Conservation (phyloP, 257 asterid species). For the Ocimum tenuiflorum region DNA sequence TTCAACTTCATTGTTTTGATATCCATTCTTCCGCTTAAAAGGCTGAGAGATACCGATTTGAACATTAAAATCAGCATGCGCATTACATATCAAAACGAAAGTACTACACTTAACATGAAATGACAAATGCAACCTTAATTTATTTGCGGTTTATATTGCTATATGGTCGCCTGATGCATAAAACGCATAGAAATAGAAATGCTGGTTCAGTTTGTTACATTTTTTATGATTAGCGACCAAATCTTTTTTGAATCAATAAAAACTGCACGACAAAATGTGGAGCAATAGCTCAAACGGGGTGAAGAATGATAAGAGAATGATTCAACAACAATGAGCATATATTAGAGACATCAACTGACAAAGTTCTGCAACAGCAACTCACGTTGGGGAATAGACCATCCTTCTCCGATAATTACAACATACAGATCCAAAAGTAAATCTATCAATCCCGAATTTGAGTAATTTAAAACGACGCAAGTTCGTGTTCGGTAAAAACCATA, state of each 20-base stretch:
- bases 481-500: slow-evolving; percentile 13
- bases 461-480: not conserved
- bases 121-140: not conserved
- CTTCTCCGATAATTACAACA: not conserved
- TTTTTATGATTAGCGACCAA: not conserved
- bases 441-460: not conserved
- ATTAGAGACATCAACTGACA: slow-evolving; percentile 4
- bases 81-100: not conserved
- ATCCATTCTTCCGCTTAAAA: slow-evolving; percentile 55
- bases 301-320: slow-evolving; percentile 1
- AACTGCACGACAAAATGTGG: not conserved
- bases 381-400: not conserved
- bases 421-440: slow-evolving; percentile 15
- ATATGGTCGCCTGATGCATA: not conserved
- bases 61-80: slow-evolving; percentile 17
- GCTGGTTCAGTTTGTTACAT: not conserved
- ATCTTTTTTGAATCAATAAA: not conserved
- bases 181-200: not conserved
- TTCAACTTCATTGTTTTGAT: slow-evolving; percentile 38
- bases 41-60: slow-evolving; percentile 40
- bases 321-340: not conserved
- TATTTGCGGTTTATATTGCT: not conserved
- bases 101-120: not conserved
- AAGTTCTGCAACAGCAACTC: not conserved
- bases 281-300: no score